phyloP scores from a whole-genome alignment of 2,329 filamentous ascomycete species.

The Furcasterigmium furcatum region DNA sequence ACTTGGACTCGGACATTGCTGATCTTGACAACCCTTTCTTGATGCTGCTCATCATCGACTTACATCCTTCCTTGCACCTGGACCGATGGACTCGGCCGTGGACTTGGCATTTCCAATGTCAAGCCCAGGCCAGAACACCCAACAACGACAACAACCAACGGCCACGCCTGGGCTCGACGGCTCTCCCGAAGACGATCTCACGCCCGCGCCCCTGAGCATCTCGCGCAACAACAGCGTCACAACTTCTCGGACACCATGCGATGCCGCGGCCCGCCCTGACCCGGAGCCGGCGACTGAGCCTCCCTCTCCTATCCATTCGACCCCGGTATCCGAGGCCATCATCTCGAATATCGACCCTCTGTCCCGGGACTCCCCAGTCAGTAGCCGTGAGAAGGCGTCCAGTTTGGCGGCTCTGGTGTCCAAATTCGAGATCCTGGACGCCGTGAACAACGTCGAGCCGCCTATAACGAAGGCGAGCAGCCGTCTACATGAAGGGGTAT shows the following conservation, averaged over 20 bases:
- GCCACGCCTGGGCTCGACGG: no score
- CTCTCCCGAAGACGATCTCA: no score
- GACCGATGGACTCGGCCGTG: no score
- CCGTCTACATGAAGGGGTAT: not conserved
- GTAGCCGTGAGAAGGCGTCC: not conserved
- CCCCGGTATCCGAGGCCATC: not conserved
- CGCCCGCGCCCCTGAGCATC: no score
- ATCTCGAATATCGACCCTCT: not conserved
- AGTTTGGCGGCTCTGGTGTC: slow-evolving; percentile 7
- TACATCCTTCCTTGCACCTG: no score
- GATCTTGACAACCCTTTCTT: no score
- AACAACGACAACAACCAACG: no score
- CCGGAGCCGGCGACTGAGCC: not conserved
- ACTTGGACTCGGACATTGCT: no score
- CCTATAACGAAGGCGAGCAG: not conserved
- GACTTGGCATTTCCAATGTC: no score
- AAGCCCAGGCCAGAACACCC: no score
- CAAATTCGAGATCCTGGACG: slow-evolving; percentile 6
- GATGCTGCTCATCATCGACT: no score
- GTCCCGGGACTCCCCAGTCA: not conserved
- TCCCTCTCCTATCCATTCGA: not conserved
- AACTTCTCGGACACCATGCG: not conserved
- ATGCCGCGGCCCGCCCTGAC: not conserved
- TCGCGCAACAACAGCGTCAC: not conserved
- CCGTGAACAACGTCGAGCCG: slow-evolving; percentile 1